Evolutionary conservation across 306 rosid genomes (phyloP).

Genomic region (Prunus persica): Prunus_persica_NCBIv2 NC_034013.1:4429001-4429500

Average conservation of each 20-base stretch:
- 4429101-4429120: slow-evolving; percentile 30
- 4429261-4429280: slow-evolving; percentile 29
- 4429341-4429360: slow-evolving; percentile 1
- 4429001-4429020: slow-evolving; percentile 32
- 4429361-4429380: neutral
- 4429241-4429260: slow-evolving; percentile 16
- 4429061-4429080: slow-evolving; percentile 21
- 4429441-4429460: neutral
- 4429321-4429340: slow-evolving; percentile 14
- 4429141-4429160: slow-evolving; percentile 16
- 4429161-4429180: slow-evolving; percentile 28
- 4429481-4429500: neutral
- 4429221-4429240: slow-evolving; percentile 23
- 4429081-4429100: slow-evolving; percentile 18
- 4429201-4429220: slow-evolving; percentile 22
- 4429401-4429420: slow-evolving; percentile 22
- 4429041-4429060: slow-evolving; percentile 1
- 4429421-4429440: slow-evolving; percentile 13
- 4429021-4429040: neutral
- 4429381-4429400: slow-evolving; percentile 6
- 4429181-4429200: slow-evolving; percentile 29
- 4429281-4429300: slow-evolving; percentile 24
- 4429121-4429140: slow-evolving; percentile 29
- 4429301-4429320: slow-evolving; percentile 8
- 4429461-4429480: neutral